Evolutionary conservation across 83 land plant genomes (phyloP).

Genomic region (Thuja plicata): DNA sequence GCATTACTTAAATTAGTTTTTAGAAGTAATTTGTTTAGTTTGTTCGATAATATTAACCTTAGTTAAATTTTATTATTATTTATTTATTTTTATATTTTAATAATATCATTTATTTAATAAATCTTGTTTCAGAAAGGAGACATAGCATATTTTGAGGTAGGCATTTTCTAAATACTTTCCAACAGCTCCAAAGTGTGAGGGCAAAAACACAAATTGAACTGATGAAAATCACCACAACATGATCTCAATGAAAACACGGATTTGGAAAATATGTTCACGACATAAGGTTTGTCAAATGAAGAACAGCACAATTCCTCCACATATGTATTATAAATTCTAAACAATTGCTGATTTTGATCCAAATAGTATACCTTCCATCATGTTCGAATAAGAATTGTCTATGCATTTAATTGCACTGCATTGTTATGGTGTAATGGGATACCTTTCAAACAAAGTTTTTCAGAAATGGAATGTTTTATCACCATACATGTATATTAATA

Average conservation of each 20-base stretch:
- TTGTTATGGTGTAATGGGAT: not conserved
- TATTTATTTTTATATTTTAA: too few relatives aligned
- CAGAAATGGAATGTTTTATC: not conserved
- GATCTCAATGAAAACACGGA: not conserved
- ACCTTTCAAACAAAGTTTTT: not conserved
- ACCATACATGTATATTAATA: not conserved
- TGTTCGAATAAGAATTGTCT: not conserved
- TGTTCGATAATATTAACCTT: too few relatives aligned
- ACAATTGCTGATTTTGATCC: not conserved
- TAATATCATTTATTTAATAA: too few relatives aligned
- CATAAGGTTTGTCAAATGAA: not conserved
- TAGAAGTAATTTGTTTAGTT: too few relatives aligned
- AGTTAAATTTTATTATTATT: too few relatives aligned
- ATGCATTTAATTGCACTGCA: not conserved
- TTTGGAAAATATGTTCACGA: not conserved
- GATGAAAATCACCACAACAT: not conserved
- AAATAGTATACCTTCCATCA: not conserved
- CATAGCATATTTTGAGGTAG: too few relatives aligned
- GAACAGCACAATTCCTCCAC: not conserved
- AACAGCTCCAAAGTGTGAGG: too few relatives aligned
- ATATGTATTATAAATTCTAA: too few relatives aligned
- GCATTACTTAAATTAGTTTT: too few relatives aligned
- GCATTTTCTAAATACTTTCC: too few relatives aligned
- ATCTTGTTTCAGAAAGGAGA: too few relatives aligned
- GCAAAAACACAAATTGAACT: too few relatives aligned